A percentile compares a stretch with the other conserved stretches of the same genome.
Conservation (phyloP, 768 basidiomycete genomes). For the Cystofilobasidium capitatum region DNA sequence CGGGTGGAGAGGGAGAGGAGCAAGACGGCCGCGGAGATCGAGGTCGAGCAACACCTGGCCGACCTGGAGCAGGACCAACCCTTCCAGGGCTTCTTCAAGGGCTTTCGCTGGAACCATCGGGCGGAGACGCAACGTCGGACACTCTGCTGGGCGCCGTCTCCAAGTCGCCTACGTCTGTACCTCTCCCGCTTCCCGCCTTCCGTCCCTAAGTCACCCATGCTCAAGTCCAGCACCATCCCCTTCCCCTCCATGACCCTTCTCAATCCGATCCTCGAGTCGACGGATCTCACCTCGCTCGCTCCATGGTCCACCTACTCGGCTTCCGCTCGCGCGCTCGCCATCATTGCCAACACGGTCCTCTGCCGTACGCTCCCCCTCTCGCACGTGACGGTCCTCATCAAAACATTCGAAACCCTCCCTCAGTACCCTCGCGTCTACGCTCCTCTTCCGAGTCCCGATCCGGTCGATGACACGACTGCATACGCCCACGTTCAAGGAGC, state of each 20-base stretch:
- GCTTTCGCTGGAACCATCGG: slow-evolving; percentile 18
- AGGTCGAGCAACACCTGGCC: background rate
- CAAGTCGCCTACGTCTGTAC: slow-evolving; percentile 1
- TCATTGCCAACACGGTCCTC: slow-evolving; percentile 36
- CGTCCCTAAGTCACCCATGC: slow-evolving; percentile 35
- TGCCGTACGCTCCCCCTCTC: slow-evolving; percentile 36
- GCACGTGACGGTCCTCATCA: slow-evolving; percentile 31
- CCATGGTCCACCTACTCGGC: slow-evolving; percentile 24
- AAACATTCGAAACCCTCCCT: slow-evolving; percentile 30
- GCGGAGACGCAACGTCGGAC: slow-evolving; percentile 18
- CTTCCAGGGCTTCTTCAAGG: background rate
- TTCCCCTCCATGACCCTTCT: slow-evolving; percentile 30
- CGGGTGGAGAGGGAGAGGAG: background rate
- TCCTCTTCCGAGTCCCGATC: slow-evolving; percentile 23
- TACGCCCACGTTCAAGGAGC: slow-evolving; percentile 37
- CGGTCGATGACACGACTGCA: slow-evolving; percentile 30
- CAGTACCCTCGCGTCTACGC: slow-evolving; percentile 34
- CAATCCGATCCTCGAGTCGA: slow-evolving; percentile 29
- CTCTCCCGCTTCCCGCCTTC: slow-evolving; percentile 30
- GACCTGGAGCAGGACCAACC: background rate
- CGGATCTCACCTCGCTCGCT: slow-evolving; percentile 4
- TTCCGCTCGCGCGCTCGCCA: slow-evolving; percentile 37
- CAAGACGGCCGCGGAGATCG: background rate
- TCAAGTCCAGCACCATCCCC: slow-evolving; percentile 28
- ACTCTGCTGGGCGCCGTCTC: slow-evolving; percentile 16